A percentile compares a stretch with the other conserved stretches of the same genome.
phyloP scores from a whole-genome alignment of 2,329 filamentous ascomycete genomes.

The Ophiostoma montium region DNA sequence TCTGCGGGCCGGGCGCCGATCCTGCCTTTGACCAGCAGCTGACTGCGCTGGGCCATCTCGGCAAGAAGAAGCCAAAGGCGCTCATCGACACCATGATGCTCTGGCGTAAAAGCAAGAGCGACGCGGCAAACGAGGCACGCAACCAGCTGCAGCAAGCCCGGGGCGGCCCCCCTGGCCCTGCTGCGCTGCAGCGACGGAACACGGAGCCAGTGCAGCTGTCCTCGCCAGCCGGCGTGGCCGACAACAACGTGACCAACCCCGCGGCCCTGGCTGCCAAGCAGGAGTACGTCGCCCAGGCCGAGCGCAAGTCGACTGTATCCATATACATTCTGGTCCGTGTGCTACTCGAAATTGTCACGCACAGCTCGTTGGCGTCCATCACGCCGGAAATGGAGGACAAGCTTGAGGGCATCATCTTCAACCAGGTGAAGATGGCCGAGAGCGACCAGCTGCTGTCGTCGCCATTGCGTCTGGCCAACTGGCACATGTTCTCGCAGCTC shows the following conservation, averaged over 20 bases:
- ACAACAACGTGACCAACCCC: constrained; percentile 15
- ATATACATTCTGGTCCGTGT: constrained; percentile 94
- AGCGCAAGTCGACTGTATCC: constrained; percentile 82
- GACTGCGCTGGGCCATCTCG: constrained; percentile 83
- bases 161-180: constrained; percentile 18
- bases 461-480: constrained; percentile 79
- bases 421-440: constrained; percentile 82
- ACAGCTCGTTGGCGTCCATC: constrained; percentile 70
- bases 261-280: constrained; percentile 38
- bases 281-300: constrained; percentile 63
- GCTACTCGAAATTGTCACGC: constrained; percentile 82
- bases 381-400: constrained; percentile 88
- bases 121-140: constrained; percentile 61
- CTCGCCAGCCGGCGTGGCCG: constrained; percentile 17
- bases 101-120: constrained; percentile 93
- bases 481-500: constrained; percentile 84
- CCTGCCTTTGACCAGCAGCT: constrained; percentile 88
- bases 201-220: constrained; percentile 49
- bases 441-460: constrained; percentile 66
- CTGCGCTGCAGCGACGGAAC: constrained; percentile 51
- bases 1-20: constrained; percentile 84
- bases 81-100: constrained; percentile 96
- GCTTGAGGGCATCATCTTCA: constrained; percentile 88
- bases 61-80: constrained; percentile 83
- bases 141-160: constrained; percentile 37